phyloP scores from a whole-genome alignment of 2,329 filamentous ascomycete genomes.

The Beauveria asiatica region DNA sequence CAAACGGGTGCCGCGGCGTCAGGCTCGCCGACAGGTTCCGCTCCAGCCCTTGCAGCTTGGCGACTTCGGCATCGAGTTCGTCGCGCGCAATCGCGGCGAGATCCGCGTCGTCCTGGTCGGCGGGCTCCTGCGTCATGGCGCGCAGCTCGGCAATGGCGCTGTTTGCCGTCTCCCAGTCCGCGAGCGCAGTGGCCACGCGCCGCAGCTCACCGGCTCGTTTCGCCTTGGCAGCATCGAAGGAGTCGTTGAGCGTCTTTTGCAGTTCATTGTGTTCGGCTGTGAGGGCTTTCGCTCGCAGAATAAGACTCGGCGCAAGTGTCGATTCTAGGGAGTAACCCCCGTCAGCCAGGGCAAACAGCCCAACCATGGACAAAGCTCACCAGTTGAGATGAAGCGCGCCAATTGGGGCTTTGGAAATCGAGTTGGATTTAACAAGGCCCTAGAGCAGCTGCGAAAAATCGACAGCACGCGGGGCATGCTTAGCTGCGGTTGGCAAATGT shows the following conservation, averaged over 20 bases:
- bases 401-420: constrained; percentile 17
- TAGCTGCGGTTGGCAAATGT: constrained; percentile 17
- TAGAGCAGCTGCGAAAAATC: constrained; percentile 28
- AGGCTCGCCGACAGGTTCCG: constrained; percentile 65
- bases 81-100: constrained; percentile 71
- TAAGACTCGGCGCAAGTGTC: constrained; percentile 43
- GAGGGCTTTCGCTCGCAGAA: constrained; percentile 51
- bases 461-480: constrained; percentile 27
- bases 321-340: constrained; percentile 14
- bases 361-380: constrained; percentile 14
- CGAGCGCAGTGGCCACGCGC: constrained; percentile 47
- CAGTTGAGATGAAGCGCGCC: constrained; percentile 25
- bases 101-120: constrained; percentile 50
- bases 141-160: constrained; percentile 46
- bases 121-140: constrained; percentile 35
- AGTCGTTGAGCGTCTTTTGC: constrained; percentile 38
- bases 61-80: constrained; percentile 61
- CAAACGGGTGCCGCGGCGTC: constrained; percentile 83
- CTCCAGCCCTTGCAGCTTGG: constrained; percentile 54
- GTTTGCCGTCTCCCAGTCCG: constrained; percentile 48
- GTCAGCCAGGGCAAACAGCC: neutral
- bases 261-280: constrained; percentile 50
- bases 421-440: constrained; percentile 20
- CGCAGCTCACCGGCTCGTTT: constrained; percentile 55
- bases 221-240: constrained; percentile 49